phyloP scores from a whole-genome alignment of 1,284 basidiomycete species.

The Leccinum pachyderme region DNA sequence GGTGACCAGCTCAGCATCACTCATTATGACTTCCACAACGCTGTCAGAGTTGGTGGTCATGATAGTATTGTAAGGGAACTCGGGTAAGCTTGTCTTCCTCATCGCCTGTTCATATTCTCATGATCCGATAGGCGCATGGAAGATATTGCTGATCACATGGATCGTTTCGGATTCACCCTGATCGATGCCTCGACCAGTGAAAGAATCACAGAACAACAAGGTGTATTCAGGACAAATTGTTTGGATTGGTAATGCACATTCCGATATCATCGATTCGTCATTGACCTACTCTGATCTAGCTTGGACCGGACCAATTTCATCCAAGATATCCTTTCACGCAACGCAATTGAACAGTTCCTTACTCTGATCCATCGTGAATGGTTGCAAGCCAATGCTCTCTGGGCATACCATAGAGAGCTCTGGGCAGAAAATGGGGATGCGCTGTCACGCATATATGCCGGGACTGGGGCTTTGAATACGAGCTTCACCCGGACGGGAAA shows the following conservation, averaged over 20 bases:
- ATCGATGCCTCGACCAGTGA: slow-evolving; percentile 65
- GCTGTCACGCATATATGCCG: slow-evolving; percentile 90
- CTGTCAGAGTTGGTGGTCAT: slow-evolving; percentile 82
- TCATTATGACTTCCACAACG: slow-evolving; percentile 93
- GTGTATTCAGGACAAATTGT: slow-evolving; percentile 94
- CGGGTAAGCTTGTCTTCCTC: slow-evolving; percentile 41
- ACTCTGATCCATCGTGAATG: slow-evolving; percentile 70
- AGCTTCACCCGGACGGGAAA: slow-evolving; percentile 94
- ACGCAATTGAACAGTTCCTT: slow-evolving; percentile 74
- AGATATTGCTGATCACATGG: slow-evolving; percentile 62
- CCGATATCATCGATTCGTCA: neutral
- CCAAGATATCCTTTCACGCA: slow-evolving; percentile 86
- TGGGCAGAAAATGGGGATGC: slow-evolving; percentile 98
- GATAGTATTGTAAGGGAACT: slow-evolving; percentile 83
- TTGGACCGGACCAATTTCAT: slow-evolving; percentile 98
- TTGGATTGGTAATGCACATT: slow-evolving; percentile 76
- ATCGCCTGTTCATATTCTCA: slow-evolving; percentile 11
- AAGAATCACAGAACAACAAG: slow-evolving; percentile 80
- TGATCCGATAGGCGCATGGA: slow-evolving; percentile 50
- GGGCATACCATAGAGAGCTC: slow-evolving; percentile 86
- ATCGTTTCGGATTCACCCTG: slow-evolving; percentile 85
- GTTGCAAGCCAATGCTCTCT: slow-evolving; percentile 69
- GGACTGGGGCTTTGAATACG: slow-evolving; percentile 95
- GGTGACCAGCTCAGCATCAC: slow-evolving; percentile 71
- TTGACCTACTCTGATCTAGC: slow-evolving; percentile 41